Evolutionary conservation across 225 moss, liverwort and hornwort species (phyloP), one percentile per base, ranked within the genome.

Genomic region (Pleurozium schreberi): DNA sequence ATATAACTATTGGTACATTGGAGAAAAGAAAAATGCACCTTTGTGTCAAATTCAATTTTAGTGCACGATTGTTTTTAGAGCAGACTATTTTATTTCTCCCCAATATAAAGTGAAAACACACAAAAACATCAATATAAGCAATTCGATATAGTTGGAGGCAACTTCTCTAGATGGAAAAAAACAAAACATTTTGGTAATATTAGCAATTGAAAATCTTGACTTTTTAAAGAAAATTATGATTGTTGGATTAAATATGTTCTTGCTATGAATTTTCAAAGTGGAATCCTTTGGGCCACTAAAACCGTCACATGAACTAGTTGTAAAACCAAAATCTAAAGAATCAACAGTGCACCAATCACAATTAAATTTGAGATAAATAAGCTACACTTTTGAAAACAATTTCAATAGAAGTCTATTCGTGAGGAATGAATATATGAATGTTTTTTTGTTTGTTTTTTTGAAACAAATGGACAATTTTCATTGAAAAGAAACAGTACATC

Each of bases 241-340:
- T 33, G 31, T 49, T 49, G 12, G 33, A 33, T 5, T 33, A 33
- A 49, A 20, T 5, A 2, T 49, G 8, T 20, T 8, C 7, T 12
- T 49, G 3, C 12, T 31, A 33, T 7, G 7, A 7, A 49, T 75
- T 75, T 49, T 49, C 7, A 12, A 18, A 31, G 75, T 31, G 7
- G 11, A 33, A 33, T 20, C 34, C 3, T 0, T 1, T 3, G 33
- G 13, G 5, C 20, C 2, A 22, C 0, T 13, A 0, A 22, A 21
- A 52, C 0, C 0, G 0, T 50, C 5, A 34, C 34, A 36, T 34
- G 3, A 9, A 5, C 5, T 52, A 9, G 13, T 52, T 9, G 13
- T 20, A 42, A 28, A 20, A 75, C 4, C 2, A 3, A 33, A 71
- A 28, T 42, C 8, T 43, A 8, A 1, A 42, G 8, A 27, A 71